Base-by-base conservation (phyloP, 257 asterid genomes). In the Hygrophila difformis region DNA sequence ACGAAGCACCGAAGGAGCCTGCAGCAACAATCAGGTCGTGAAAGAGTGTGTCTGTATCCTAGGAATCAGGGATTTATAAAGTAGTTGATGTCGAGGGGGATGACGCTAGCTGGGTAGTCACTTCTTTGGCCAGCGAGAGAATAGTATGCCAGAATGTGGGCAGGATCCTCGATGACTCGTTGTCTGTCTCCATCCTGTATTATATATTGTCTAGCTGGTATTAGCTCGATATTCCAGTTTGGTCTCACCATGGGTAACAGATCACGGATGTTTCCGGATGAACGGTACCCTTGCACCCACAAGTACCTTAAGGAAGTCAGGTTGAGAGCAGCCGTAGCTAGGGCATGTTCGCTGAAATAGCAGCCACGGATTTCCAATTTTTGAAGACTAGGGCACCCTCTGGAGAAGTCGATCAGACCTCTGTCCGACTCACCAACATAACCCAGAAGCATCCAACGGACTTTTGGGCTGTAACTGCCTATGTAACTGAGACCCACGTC, bases 391-490 rank as follows among this genome's bases (percentile, higher is more conserved):
- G 83, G 92, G 33, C 86, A 76, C 18, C 92, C 92, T 59, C 55
- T 73, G 14, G 92, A 76, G 23, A 80, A 73, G 41, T 66, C 67
- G 18, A 71, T 18, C 15, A 80, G 80, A 37, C 92, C 92, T 2
- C 21, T 60, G 57, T 80, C 92, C 1, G 92, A 70, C 39, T 68
- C 73, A 14, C 92, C 92, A 4, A 73, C 81, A 18, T 43, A 68
- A 41, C 86, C 92, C 15, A 80, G 62, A 49, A 80, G 80, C 86
- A 80, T 80, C 82, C 82, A 79, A 47, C 77, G 61, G 7, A 76
- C 58, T 3, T 73, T 76, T 22, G 63, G 67, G 62, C 91, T 76
- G 62, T 75, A 67, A 38, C 28, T 46, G 36, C 91, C 91, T 2
- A 79, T 59, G 62, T 79, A 79, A 16, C 69, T 29, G n/a, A 79